Conservation (phyloP, 2,329 filamentous ascomycete species). For the Sphaerostilbella broomeana region DNA sequence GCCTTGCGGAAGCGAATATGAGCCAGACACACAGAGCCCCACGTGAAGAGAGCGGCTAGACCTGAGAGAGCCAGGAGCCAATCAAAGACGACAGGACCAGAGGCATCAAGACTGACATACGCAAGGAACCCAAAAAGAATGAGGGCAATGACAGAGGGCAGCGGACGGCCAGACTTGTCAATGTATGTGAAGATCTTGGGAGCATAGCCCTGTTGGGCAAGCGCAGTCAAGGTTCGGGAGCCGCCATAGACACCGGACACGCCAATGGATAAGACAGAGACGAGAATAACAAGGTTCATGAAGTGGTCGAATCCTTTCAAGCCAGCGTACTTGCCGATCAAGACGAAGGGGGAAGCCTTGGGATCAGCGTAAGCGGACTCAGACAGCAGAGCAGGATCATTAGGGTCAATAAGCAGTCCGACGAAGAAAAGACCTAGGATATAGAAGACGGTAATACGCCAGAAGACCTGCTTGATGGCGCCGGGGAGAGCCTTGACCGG, state of each 20-base stretch:
- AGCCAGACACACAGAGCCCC: conserved; percentile 56
- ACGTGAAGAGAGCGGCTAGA: conserved; percentile 56
- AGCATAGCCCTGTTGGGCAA: conserved; percentile 45
- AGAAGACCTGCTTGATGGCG: conserved; percentile 65
- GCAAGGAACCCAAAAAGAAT: conserved; percentile 39
- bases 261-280: conserved; percentile 46
- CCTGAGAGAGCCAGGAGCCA: conserved; percentile 58
- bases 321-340: conserved; percentile 40
- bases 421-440: conserved; percentile 39
- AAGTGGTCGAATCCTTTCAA: conserved; percentile 39
- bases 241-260: conserved; percentile 47
- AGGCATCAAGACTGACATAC: conserved; percentile 36
- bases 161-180: conserved; percentile 43
- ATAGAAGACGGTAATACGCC: conserved; percentile 42
- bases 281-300: conserved; percentile 46
- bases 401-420: conserved; percentile 35
- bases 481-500: conserved; percentile 64
- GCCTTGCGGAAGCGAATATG: conserved; percentile 60
- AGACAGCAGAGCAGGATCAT: conserved; percentile 35
- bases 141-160: conserved; percentile 36
- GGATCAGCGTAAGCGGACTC: conserved; percentile 20
- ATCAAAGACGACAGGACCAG: conserved; percentile 47
- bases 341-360: conserved; percentile 42
- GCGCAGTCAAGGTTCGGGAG: conserved; percentile 45
- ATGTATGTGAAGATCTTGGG: conserved; percentile 45